Conservation (phyloP, 441 rosid genomes). For the Biscutella auriculata region DNA sequence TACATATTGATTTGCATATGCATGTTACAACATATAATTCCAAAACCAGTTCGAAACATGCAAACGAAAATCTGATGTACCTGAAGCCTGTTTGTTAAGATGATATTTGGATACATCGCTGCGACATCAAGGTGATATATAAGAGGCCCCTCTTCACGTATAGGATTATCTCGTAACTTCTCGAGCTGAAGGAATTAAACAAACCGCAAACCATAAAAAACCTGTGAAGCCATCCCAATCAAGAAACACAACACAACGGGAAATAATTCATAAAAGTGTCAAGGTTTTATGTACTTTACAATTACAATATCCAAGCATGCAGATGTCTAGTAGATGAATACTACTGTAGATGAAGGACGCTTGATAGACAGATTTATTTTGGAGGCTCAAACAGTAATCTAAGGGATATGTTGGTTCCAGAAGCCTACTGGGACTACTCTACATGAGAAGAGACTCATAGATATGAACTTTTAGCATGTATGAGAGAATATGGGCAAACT, state of each 20-base stretch:
- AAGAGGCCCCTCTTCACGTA: slow-evolving; percentile 90
- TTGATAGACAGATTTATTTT: not conserved
- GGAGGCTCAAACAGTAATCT: not conserved
- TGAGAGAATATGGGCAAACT: slow-evolving; percentile 7
- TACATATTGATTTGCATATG: not conserved
- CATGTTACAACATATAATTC: not conserved
- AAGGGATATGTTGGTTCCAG: not conserved
- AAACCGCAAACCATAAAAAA: slow-evolving; percentile 6
- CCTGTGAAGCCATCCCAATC: not conserved
- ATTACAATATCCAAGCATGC: not conserved
- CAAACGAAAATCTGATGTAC: slow-evolving; percentile 29
- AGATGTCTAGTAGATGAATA: not conserved
- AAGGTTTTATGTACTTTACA: no score
- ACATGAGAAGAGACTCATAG: not conserved
- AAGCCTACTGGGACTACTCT: slow-evolving; percentile 3
- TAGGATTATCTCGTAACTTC: slow-evolving; percentile 65
- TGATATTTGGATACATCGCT: slow-evolving; percentile 99
- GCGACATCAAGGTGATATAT: slow-evolving; percentile 99
- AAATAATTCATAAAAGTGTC: not conserved
- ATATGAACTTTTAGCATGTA: not conserved
- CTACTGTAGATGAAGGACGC: not conserved
- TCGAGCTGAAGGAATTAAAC: slow-evolving; percentile 50
- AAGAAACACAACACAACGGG: not conserved
- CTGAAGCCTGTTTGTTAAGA: slow-evolving; percentile 98
- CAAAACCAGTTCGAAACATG: not conserved